Conservation (phyloP, 805 yeast genomes). For the Jamesozyma gamospora region DNA sequence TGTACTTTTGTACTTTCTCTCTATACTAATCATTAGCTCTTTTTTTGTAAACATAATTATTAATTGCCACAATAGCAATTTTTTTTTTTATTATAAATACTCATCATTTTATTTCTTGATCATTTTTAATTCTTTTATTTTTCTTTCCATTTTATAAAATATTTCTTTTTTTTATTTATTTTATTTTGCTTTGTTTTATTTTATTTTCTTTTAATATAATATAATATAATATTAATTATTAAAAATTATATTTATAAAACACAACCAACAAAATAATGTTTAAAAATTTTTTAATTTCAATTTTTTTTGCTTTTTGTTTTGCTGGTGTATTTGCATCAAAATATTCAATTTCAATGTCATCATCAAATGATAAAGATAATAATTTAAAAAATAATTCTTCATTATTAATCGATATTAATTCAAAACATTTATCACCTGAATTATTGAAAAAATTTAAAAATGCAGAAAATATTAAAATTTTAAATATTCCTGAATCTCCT, state of each 20-base stretch:
- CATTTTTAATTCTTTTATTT: too few relatives aligned
- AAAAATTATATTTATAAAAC: not conserved
- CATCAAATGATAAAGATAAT: not conserved
- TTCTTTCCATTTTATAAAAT: too few relatives aligned
- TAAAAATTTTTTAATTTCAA: not conserved
- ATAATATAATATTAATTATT: too few relatives aligned
- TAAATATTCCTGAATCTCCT: slow-evolving; percentile 14
- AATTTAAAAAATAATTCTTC: not conserved
- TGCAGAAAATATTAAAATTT: slow-evolving; percentile 11
- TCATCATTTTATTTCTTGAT: too few relatives aligned
- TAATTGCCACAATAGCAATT: too few relatives aligned
- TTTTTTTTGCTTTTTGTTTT: slow-evolving; percentile 1
- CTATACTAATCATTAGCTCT: too few relatives aligned
- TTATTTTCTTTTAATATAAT: too few relatives aligned
- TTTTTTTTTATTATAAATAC: too few relatives aligned
- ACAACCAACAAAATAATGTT: slow-evolving; percentile 1
- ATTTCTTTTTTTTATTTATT: too few relatives aligned
- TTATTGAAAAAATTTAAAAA: slow-evolving; percentile 7
- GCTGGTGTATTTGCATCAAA: slow-evolving; percentile 2
- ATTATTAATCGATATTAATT: slow-evolving; percentile 7
- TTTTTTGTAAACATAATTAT: too few relatives aligned
- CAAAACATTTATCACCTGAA: slow-evolving; percentile 10
- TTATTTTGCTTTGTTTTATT: too few relatives aligned
- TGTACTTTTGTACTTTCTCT: too few relatives aligned
- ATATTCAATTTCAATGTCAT: slow-evolving; percentile 1